These are phyloP conservation scores for Sporothrix variecibatus DNA, from an alignment of 2,329 filamentous ascomycete species.

Conservation along the genomic window DNA sequence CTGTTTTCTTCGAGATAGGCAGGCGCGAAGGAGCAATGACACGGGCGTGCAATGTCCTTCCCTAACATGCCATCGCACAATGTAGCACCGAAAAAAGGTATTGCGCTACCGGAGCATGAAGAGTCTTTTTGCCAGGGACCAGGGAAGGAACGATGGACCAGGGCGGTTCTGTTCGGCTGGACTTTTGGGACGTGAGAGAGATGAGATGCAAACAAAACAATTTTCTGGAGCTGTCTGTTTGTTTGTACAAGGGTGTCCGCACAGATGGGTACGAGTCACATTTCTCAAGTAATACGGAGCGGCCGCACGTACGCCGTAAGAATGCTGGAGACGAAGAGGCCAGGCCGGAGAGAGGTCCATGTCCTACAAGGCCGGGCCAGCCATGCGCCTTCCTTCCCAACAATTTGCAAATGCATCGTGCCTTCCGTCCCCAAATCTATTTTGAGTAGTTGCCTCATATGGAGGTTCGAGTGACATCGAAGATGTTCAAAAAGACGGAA, in stretches of 20 bases:
- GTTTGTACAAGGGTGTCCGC: constrained; percentile 2
- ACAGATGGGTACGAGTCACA: constrained; percentile 17
- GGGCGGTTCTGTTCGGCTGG: neutral
- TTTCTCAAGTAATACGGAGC: constrained; percentile 17
- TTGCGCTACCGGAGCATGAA: constrained; percentile 4
- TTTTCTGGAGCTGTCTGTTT: neutral
- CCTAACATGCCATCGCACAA: constrained; percentile 24
- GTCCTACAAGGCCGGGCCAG: neutral
- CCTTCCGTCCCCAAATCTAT: neutral
- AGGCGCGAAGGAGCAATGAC: constrained; percentile 26
- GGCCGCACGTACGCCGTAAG: constrained; percentile 10
- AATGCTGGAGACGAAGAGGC: neutral
- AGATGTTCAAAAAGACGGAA: too few relatives aligned
- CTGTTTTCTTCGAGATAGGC: constrained; percentile 25
- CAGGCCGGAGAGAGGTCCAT: constrained; percentile 11
- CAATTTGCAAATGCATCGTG: neutral
- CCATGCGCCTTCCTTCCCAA: constrained; percentile 1
- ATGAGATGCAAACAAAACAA: constrained; percentile 19
- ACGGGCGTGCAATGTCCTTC: constrained; percentile 23
- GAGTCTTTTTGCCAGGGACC: neutral
- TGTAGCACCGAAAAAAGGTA: constrained; percentile 17
- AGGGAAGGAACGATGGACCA: constrained; percentile 17
- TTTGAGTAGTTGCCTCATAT: neutral
- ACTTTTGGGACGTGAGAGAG: neutral
- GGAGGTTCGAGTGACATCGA: neutral